Base-by-base conservation (phyloP, 106 monocot species). In the Ottelia alismoides region DNA sequence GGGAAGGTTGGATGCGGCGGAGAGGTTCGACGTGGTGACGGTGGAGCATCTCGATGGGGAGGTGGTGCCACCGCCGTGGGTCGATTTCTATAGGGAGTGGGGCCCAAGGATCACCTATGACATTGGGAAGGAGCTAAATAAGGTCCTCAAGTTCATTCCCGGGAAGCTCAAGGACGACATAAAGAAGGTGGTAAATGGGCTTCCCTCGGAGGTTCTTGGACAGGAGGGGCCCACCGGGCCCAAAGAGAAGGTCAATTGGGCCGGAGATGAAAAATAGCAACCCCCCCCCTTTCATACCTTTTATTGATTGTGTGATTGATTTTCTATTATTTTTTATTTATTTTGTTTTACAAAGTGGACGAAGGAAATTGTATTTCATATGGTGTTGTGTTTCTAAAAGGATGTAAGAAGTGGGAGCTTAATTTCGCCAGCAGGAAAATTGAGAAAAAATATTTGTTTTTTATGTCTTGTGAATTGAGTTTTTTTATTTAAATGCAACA, bases 201-300 rank as follows among this genome's bases (percentile, higher is more conserved):
- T 92, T 40, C 92, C 90, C 11, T 63, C 30, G 11, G 83, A 84
- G 48, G 28, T 84, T 53, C 31, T 84, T 0, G 84, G 80, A 1
- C 77, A 84, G 22, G 89, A 80, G 50, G 89, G 89, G 21, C 89
- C 89, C 2, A 81, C 84, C 11, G 89, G 89, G 35, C 89, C 89
- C 0, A 90, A 77, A 65, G 72, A 20, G n/a, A 84, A 84, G 74
- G 53, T 32, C 0, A 81, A 24, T 53, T 90, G 89, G 89, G 68
- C 10, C 1, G 61, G 46, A 22, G 84, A 90, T 53, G 89, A 90
- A 25, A 43, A 16, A 43, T 43, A 43, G 16, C 40, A 16, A 43
- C 16, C 16, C n/a, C n/a, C n/a, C n/a, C n/a, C n/a, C n/a, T n/a
- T n/a, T n/a, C n/a, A n/a, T n/a, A n/a, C n/a, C n/a, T n/a, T n/a